A percentile compares a stretch with the other conserved stretches of the same genome.
These are phyloP conservation scores for Vigna radiata DNA, from an alignment of 306 rosid genomes.

Conservation along the genomic window DNA sequence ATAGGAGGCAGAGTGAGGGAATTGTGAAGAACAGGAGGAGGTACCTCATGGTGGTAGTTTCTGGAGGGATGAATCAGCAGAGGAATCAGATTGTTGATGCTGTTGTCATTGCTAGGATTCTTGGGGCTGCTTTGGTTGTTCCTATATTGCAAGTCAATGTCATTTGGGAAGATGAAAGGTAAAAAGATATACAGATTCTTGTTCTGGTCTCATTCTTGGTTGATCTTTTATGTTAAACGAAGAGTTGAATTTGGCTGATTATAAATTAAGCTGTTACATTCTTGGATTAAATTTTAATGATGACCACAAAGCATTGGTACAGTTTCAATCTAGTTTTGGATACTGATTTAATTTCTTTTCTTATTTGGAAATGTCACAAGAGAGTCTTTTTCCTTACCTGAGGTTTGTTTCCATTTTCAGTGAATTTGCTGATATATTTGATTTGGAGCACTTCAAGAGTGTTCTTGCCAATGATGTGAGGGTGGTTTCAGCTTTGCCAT, in stretches of 20 bases:
- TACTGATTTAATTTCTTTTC: conserved; percentile 22
- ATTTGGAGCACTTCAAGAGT: conserved; percentile 92
- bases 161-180: conserved; percentile 99
- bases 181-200: neutral
- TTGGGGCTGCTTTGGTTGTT: conserved; percentile 92
- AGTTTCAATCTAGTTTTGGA: conserved; percentile 16
- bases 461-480: conserved; percentile 76
- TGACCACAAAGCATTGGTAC: neutral
- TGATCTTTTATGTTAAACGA: neutral
- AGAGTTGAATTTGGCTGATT: conserved; percentile 15
- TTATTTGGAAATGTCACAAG: neutral
- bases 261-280: neutral
- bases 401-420: conserved; percentile 53
- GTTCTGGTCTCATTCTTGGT: neutral
- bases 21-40: conserved; percentile 64
- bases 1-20: conserved; percentile 59
- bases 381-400: conserved; percentile 21
- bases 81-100: conserved; percentile 99
- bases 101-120: conserved; percentile 94
- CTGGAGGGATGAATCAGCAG: conserved; percentile 97
- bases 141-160: conserved; percentile 95
- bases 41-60: conserved; percentile 89
- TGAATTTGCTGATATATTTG: conserved; percentile 95
- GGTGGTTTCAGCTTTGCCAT: conserved; percentile 86
- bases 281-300: conserved; percentile 21